Percentiles rank a stretch among this genome's conserved stretches.
Evolutionary conservation across 2,329 filamentous ascomycete genomes (phyloP).

Genomic region (Cercospora sojina): DNA sequence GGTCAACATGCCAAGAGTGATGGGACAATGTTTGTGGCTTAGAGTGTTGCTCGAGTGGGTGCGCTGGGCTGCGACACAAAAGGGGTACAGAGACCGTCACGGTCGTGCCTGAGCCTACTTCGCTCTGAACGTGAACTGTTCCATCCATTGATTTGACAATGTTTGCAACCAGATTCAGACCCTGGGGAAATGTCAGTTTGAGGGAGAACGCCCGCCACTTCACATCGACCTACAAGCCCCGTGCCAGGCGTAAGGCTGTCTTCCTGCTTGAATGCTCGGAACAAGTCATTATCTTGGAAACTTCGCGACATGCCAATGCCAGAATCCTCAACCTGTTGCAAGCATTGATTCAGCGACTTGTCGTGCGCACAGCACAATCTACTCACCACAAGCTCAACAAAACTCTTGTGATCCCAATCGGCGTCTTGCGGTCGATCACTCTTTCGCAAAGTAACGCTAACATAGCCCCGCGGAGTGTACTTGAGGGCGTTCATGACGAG

Average conservation of each 20-base stretch:
- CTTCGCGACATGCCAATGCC: constrained; percentile 36
- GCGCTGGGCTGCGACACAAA: background rate
- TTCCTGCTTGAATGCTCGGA: constrained; percentile 38
- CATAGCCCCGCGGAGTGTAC: constrained; percentile 40
- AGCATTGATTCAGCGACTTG: background rate
- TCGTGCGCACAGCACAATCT: background rate
- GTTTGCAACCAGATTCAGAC: background rate
- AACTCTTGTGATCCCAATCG: background rate
- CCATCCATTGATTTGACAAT: background rate
- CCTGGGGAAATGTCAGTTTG: too few species aligned
- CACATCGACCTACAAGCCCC: constrained; percentile 22
- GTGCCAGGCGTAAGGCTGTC: constrained; percentile 35
- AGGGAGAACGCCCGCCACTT: too few species aligned
- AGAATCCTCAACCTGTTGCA: constrained; percentile 26
- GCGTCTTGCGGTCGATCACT: background rate
- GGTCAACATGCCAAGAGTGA: background rate
- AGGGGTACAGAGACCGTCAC: background rate
- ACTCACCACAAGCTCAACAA: background rate
- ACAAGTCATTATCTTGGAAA: constrained; percentile 34
- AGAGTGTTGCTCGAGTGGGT: background rate
- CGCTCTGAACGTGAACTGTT: background rate
- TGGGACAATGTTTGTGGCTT: background rate
- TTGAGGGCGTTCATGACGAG: constrained; percentile 51
- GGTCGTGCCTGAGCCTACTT: background rate
- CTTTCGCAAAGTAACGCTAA: constrained; percentile 1